Conservation (phyloP, 306 rosid species). For the Clitoria ternatea region DNA sequence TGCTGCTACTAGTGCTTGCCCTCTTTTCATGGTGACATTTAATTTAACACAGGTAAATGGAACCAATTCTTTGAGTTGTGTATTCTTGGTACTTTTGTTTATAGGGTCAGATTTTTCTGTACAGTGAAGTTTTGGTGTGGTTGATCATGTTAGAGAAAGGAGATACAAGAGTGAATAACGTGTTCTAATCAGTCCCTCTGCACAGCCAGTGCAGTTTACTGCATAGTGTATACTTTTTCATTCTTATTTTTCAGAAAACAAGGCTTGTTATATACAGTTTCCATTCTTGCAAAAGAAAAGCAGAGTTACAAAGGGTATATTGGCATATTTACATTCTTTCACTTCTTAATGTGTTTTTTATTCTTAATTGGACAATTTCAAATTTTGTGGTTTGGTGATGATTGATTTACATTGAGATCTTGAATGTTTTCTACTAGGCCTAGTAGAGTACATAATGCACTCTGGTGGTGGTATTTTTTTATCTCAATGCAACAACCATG, state of each 20-base stretch:
- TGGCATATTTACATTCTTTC: neutral
- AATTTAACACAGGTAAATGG: slow-evolving; percentile 35
- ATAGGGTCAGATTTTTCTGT: slow-evolving; percentile 44
- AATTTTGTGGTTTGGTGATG: neutral
- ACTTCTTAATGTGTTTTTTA: neutral
- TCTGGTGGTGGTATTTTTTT: neutral
- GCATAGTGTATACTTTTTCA: slow-evolving; percentile 28
- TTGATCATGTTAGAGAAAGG: slow-evolving; percentile 17
- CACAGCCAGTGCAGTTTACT: slow-evolving; percentile 26
- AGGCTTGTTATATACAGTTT: slow-evolving; percentile 30
- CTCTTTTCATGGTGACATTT: neutral
- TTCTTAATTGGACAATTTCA: neutral
- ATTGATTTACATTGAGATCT: neutral
- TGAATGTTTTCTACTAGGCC: neutral
- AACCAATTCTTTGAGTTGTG: slow-evolving; percentile 29
- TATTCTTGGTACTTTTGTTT: slow-evolving; percentile 20
- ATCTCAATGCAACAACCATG: slow-evolving; percentile 7
- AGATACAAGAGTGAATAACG: slow-evolving; percentile 24
- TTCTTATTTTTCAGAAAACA: slow-evolving; percentile 15
- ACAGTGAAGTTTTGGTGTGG: slow-evolving; percentile 42
- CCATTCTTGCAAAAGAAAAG: slow-evolving; percentile 9
- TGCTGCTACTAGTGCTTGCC: slow-evolving; percentile 46
- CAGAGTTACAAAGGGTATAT: slow-evolving; percentile 12
- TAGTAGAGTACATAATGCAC: neutral
- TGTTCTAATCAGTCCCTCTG: slow-evolving; percentile 18